Conservation (phyloP, 306 rosid species). For the Inga oerstediana region DNA sequence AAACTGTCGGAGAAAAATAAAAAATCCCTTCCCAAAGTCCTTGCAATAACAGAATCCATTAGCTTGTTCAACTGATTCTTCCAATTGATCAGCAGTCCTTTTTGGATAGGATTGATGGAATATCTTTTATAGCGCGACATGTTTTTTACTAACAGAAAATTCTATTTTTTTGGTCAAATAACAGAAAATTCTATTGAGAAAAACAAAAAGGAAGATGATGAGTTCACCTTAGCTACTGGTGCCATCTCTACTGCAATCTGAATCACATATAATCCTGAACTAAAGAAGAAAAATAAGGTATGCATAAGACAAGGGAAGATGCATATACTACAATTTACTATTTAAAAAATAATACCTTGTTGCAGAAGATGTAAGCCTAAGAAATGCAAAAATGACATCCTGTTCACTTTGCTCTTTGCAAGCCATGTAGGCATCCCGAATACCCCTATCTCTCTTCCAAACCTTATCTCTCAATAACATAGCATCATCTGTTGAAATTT, state of each 20-base stretch:
- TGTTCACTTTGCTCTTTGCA: conserved; percentile 63
- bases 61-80: conserved; percentile 19
- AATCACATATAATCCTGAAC: conserved; percentile 83
- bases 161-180: no score
- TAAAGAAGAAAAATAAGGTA: conserved; percentile 54
- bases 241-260: conserved; percentile 99
- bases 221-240: conserved; percentile 93
- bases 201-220: conserved; percentile 1
- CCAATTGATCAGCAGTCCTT: conserved; percentile 17
- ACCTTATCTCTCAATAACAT: conserved; percentile 74
- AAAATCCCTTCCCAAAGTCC: conserved; percentile 22
- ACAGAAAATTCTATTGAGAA: not conserved
- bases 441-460: conserved; percentile 73
- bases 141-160: not conserved
- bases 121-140: not conserved
- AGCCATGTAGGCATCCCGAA: conserved; percentile 63
- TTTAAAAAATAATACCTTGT: conserved; percentile 58
- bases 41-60: conserved; percentile 26
- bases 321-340: conserved; percentile 22
- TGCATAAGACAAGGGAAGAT: conserved; percentile 44
- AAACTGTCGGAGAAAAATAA: conserved; percentile 17
- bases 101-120: not conserved
- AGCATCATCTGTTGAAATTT: conserved; percentile 71
- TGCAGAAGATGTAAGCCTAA: conserved; percentile 57
- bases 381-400: conserved; percentile 74